A percentile compares a stretch with the other conserved stretches of the same genome.
These are phyloP conservation scores for Salvia splendens DNA, from an alignment of 257 asterid genomes.

Conservation along the genomic window DNA sequence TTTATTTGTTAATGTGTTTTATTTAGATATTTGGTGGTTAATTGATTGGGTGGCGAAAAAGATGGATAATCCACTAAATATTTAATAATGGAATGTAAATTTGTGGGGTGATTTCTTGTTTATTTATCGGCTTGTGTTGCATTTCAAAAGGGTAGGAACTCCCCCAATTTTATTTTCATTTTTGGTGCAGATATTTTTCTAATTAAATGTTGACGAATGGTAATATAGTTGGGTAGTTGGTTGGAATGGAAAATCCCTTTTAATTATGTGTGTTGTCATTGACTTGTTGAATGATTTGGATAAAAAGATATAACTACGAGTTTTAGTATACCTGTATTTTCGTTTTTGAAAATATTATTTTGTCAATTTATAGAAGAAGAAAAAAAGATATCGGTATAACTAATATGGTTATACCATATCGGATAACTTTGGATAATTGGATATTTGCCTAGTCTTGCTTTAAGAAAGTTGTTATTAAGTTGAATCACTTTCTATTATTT, in stretches of 20 bases:
- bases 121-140: constrained; percentile 25
- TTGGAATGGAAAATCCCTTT: neutral
- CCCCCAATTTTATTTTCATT: too few relatives aligned
- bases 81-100: neutral
- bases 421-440: too few relatives aligned
- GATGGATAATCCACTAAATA: constrained; percentile 38
- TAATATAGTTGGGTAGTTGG: neutral
- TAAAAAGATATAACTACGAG: too few relatives aligned
- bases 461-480: neutral
- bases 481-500: neutral
- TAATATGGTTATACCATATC: too few relatives aligned
- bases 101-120: constrained; percentile 2
- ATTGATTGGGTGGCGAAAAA: constrained; percentile 29
- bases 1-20: neutral
- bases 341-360: too few relatives aligned
- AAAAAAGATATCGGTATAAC: too few relatives aligned
- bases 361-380: too few relatives aligned
- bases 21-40: constrained; percentile 1
- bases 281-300: too few relatives aligned
- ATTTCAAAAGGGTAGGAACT: constrained; percentile 29
- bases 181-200: neutral
- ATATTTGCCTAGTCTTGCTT: neutral
- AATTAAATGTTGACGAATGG: too few relatives aligned
- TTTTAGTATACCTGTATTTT: too few relatives aligned
- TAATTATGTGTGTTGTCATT: neutral